phyloP scores from a whole-genome alignment of 2,329 filamentous ascomycete genomes.

The Epichloe festucae region DNA sequence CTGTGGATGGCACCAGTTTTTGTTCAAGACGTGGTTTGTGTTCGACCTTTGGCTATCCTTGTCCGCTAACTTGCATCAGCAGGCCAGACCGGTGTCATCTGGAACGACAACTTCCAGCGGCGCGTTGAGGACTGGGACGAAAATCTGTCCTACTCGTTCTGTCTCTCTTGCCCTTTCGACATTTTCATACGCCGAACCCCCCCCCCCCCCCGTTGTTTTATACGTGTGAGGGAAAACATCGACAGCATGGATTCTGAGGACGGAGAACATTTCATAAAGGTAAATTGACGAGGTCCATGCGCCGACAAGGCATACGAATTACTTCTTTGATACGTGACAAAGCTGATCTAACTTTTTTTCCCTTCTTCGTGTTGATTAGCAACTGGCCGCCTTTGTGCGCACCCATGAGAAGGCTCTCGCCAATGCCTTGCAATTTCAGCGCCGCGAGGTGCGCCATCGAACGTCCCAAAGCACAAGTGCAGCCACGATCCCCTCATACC shows the following conservation, averaged over 20 bases:
- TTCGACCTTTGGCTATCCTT: background rate
- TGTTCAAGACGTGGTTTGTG: background rate
- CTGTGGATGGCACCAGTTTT: background rate
- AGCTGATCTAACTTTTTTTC: conserved; percentile 16
- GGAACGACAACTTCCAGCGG: background rate
- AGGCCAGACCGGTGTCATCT: background rate
- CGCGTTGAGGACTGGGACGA: background rate
- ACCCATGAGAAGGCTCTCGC: conserved; percentile 95
- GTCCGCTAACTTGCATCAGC: background rate
- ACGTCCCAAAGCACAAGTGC: conserved; percentile 52
- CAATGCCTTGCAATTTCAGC: conserved; percentile 75
- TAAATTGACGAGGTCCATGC: conserved; percentile 24
- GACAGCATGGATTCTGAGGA: conserved; percentile 72
- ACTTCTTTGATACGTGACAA: background rate
- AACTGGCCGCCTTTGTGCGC: conserved; percentile 89
- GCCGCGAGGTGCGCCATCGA: conserved; percentile 61
- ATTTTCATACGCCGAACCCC: too few species aligned
- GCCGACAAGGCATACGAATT: background rate
- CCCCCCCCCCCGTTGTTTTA: too few species aligned
- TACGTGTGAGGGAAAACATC: background rate
- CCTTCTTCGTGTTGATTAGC: conserved; percentile 41
- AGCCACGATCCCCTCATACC: conserved; percentile 39
- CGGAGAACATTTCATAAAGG: conserved; percentile 81
- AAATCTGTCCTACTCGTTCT: background rate
- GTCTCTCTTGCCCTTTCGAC: background rate